These are phyloP conservation scores for Gaertneriomyces semiglobifer DNA, from an alignment of 192 early-diverging fungal species.

Conservation along the genomic window DNA sequence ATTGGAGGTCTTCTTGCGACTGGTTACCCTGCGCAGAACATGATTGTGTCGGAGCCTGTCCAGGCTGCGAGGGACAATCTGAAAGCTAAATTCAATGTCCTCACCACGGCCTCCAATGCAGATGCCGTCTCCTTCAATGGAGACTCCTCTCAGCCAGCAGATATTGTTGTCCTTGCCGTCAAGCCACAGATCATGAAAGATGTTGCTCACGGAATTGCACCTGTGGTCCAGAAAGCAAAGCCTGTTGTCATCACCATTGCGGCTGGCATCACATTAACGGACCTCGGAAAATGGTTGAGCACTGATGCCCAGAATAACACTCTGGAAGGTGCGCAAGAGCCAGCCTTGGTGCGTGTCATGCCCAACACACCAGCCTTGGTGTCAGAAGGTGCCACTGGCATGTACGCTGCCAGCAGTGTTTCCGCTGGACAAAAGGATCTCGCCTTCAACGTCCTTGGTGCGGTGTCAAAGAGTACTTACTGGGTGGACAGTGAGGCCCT, in stretches of 20 bases:
- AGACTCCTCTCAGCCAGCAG: conserved; percentile 34
- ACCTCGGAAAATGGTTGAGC: conserved; percentile 73
- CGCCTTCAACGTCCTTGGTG: conserved; percentile 65
- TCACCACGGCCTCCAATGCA: conserved; percentile 60
- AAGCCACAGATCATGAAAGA: conserved; percentile 84
- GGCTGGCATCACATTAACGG: conserved; percentile 75
- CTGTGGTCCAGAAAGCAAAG: conserved; percentile 46
- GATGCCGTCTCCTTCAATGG: conserved; percentile 53
- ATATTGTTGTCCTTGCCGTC: conserved; percentile 82
- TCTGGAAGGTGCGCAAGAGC: conserved; percentile 21
- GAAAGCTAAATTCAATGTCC: conserved; percentile 59
- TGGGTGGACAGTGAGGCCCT: conserved; percentile 76
- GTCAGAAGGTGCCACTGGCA: conserved; percentile 79
- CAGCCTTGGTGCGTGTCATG: conserved; percentile 80
- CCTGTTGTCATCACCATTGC: conserved; percentile 85
- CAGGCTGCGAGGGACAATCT: conserved; percentile 62
- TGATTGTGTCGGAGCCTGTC: conserved; percentile 80
- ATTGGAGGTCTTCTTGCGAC: conserved; percentile 79
- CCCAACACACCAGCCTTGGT: conserved; percentile 95
- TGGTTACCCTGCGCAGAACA: conserved; percentile 62
- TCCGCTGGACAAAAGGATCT: conserved; percentile 57
- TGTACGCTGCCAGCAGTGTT: conserved; percentile 67
- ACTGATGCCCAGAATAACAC: conserved; percentile 6
- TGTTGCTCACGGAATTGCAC: conserved; percentile 61
- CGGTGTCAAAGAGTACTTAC: conserved; percentile 75